Base-by-base conservation (phyloP, 768 basidiomycete genomes). In the Sistotremastrum niveocremeum region DNA sequence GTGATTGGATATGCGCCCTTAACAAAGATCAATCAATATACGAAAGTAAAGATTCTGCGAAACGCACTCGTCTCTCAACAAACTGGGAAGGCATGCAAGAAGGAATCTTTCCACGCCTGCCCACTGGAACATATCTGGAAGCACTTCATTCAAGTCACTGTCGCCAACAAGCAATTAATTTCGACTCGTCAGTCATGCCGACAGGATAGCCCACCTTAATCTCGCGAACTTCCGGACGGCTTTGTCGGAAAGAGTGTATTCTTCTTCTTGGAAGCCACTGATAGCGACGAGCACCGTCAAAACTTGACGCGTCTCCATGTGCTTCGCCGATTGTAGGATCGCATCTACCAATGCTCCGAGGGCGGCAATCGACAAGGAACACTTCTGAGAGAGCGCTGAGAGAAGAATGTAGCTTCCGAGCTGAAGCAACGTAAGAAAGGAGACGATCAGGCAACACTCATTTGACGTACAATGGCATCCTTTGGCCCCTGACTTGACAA, bases 341-440 rank as follows among this genome's bases (percentile, higher is more conserved):
- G 71, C 57, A 33, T 57, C 57, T 6, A 87, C 49, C 12, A 89
- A 71, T 2, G 71, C 67, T 46, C 73, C 73, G 46, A 88, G 49
- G 1, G 82, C 84, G 12, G 73, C 56, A 1, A 74, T 52, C 1
- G 76, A 68, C 34, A 93, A 55, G 8, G 68, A 65, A 44, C 74
- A 74, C 61, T 78, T 81, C 51, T 77, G 77, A 0, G 84, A 76
- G 28, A 93, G 67, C 0, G 78, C 69, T 1, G 79, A 74, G 1
- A 91, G 65, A 6, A 91, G 68, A 47, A 89, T 71, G 54, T 82
- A 84, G 52, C 74, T 77, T 39, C 78, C 82, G 8, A 91, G 70
- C 84, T 84, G 49, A 7, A 45, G 47, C 48, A 49, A 46, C 46
- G 35, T 20, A 34, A 43, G 41, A 45, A 41, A 12, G 37, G 28